A percentile compares a stretch with the other conserved stretches of the same genome.
These are phyloP conservation scores for Cryptosporidium meleagridis DNA, from an alignment of 169 alveolate genomes.

Conservation along the genomic window DNA sequence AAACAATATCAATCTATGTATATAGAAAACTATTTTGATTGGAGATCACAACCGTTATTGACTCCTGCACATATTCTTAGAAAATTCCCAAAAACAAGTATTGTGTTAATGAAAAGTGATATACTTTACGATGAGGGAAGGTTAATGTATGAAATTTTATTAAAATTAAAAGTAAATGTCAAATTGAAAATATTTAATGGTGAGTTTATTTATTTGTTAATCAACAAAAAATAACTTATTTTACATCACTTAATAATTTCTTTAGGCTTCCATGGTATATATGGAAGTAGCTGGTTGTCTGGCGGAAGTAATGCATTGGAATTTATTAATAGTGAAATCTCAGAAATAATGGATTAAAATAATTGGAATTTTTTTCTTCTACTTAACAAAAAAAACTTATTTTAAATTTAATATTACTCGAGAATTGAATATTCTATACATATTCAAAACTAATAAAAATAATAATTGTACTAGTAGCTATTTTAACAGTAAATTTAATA, in stretches of 20 bases:
- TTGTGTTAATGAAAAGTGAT: constrained; percentile 42
- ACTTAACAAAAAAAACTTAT: neutral
- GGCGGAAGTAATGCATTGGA: constrained; percentile 50
- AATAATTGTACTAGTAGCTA: neutral
- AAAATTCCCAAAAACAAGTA: constrained; percentile 40
- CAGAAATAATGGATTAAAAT: neutral
- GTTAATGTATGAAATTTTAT: constrained; percentile 35
- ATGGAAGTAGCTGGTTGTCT: constrained; percentile 43
- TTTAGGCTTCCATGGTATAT: constrained; percentile 63
- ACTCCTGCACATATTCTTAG: constrained; percentile 36
- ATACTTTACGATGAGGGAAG: constrained; percentile 59
- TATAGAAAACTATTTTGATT: constrained; percentile 26
- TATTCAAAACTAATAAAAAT: neutral
- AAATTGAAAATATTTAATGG: constrained; percentile 10
- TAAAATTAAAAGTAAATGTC: constrained; percentile 15
- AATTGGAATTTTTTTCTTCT: neutral
- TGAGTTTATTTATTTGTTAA: neutral
- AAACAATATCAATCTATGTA: constrained; percentile 52
- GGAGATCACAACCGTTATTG: constrained; percentile 69
- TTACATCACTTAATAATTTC: no score
- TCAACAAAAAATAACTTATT: no score
- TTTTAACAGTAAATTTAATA: neutral
- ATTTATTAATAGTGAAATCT: constrained; percentile 28
- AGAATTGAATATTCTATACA: neutral
- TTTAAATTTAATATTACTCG: neutral